These are phyloP conservation scores for Colletotrichum endophyticum DNA, from an alignment of 2,329 filamentous ascomycete genomes.

Conservation along the genomic window DNA sequence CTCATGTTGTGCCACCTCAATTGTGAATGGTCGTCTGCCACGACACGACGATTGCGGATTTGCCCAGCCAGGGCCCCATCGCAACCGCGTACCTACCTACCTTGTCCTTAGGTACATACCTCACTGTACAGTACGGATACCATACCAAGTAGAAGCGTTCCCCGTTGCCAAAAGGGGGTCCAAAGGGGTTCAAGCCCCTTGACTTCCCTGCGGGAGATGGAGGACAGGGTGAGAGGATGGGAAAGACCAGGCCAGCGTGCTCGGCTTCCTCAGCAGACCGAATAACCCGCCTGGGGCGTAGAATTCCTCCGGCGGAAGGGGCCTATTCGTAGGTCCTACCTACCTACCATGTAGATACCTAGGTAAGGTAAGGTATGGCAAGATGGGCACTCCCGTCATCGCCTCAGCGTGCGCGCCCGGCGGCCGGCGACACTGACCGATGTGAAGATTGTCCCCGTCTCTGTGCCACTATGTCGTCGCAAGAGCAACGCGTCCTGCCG, in stretches of 20 bases:
- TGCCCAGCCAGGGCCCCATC: background rate
- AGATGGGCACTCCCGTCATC: no score
- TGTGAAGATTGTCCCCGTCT: background rate
- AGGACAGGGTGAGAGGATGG: background rate
- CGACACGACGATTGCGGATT: background rate
- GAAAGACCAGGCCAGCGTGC: background rate
- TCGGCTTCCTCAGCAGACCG: background rate
- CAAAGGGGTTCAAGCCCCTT: background rate
- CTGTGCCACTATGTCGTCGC: background rate
- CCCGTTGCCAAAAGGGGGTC: background rate
- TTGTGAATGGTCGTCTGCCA: background rate
- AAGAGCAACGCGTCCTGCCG: slow-evolving; percentile 15
- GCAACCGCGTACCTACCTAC: background rate
- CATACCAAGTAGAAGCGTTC: no score
- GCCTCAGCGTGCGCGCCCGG: no score
- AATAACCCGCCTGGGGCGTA: background rate
- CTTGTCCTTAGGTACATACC: no score
- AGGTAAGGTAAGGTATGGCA: no score
- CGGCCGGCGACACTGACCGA: background rate
- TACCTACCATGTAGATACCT: no score
- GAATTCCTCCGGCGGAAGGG: background rate
- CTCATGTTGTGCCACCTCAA: background rate
- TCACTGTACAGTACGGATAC: no score
- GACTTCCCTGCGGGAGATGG: background rate
- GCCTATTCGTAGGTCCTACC: no score